These are phyloP conservation scores for Magnolia sinica DNA, from an alignment of 164 flowering plant species.

Conservation along the genomic window DNA sequence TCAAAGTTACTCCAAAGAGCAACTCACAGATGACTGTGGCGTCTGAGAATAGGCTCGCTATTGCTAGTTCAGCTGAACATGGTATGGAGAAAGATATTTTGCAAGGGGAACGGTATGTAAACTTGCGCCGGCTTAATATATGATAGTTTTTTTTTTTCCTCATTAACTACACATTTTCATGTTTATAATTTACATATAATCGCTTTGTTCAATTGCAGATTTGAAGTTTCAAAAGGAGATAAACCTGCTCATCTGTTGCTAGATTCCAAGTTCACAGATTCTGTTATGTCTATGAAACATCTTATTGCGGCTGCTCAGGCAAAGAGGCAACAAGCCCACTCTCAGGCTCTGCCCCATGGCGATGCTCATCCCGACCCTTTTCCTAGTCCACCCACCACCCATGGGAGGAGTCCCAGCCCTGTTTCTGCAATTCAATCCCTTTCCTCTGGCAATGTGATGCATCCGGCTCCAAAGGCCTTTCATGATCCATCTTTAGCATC, in stretches of 20 bases:
- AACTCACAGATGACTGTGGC: conserved; percentile 12
- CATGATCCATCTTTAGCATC: conserved; percentile 32
- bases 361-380: conserved; percentile 23
- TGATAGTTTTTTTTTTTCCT: neutral
- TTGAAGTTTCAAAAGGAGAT: conserved; percentile 37
- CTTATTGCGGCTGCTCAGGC: conserved; percentile 98
- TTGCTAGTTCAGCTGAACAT: conserved; percentile 21
- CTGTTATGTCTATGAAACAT: conserved; percentile 66
- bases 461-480: conserved; percentile 37
- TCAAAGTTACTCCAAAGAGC: conserved; percentile 42
- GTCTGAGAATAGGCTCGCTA: conserved; percentile 14
- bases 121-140: conserved; percentile 9
- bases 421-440: conserved; percentile 28
- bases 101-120: conserved; percentile 39
- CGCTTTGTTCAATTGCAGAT: conserved; percentile 23
- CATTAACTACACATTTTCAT: neutral
- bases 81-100: conserved; percentile 20
- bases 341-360: conserved; percentile 37
- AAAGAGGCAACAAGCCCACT: conserved; percentile 63
- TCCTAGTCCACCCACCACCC: conserved; percentile 26
- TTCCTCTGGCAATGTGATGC: conserved; percentile 29
- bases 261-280: conserved; percentile 44
- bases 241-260: conserved; percentile 23
- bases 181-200: neutral
- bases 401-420: conserved; percentile 51